Percentiles rank a stretch among this genome's conserved stretches.
These are phyloP conservation scores for Globisporangium camurandrum DNA, from an alignment of 352 stramenopile species.

Conservation along the genomic window DNA sequence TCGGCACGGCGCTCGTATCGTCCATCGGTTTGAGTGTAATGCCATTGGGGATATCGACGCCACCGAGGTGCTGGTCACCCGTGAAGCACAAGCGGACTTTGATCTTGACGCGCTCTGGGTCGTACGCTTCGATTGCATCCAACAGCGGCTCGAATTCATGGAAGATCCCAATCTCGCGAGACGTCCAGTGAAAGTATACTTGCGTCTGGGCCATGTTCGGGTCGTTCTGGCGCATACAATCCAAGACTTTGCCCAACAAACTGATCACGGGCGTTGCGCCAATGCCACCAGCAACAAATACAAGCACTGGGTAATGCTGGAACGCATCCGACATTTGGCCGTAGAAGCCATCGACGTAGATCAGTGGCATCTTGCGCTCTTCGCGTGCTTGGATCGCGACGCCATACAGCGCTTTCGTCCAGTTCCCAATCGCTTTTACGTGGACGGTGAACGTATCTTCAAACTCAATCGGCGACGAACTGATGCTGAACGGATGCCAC, in stretches of 20 bases:
- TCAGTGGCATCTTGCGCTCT: constrained; percentile 69
- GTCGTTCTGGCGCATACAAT: constrained; percentile 75
- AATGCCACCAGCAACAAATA: constrained; percentile 81
- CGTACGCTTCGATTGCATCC: constrained; percentile 68
- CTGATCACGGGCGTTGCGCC: constrained; percentile 86
- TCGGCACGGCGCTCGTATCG: constrained; percentile 72
- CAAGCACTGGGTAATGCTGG: constrained; percentile 71
- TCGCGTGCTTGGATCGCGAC: constrained; percentile 70
- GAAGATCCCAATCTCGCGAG: constrained; percentile 75
- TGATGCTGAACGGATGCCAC: constrained; percentile 86
- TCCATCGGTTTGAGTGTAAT: constrained; percentile 78
- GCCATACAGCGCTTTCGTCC: constrained; percentile 65
- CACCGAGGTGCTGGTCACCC: constrained; percentile 68
- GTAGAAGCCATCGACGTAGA: constrained; percentile 82
- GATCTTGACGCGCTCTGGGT: constrained; percentile 57
- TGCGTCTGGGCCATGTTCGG: constrained; percentile 56
- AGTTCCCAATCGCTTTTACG: constrained; percentile 72
- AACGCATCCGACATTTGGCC: constrained; percentile 81
- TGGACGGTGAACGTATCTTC: constrained; percentile 82
- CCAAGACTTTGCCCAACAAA: constrained; percentile 80
- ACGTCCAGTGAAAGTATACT: constrained; percentile 84
- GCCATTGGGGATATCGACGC: constrained; percentile 62
- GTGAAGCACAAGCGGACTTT: constrained; percentile 74
- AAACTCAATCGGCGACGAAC: constrained; percentile 76
- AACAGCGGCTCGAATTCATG: constrained; percentile 80